Evolutionary conservation across 176 grass and related monocot species (phyloP).

Genomic region (Oryza glumipatula): DNA sequence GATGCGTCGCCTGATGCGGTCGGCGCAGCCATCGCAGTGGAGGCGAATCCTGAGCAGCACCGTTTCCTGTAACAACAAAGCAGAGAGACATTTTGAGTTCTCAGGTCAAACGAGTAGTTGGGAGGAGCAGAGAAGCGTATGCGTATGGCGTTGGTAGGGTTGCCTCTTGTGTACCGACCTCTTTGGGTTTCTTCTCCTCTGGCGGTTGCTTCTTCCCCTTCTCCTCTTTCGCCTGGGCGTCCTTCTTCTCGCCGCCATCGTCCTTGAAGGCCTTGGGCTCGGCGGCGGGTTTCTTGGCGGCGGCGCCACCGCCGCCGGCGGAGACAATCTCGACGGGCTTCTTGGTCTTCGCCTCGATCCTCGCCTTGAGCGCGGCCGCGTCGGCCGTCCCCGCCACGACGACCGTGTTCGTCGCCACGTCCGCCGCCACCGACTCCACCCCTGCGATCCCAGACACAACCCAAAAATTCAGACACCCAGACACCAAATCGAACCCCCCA

Average conservation of each 20-base stretch:
- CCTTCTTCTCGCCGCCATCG: slow-evolving; percentile 46
- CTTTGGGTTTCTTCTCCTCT: slow-evolving; percentile 58
- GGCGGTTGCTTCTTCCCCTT: slow-evolving; percentile 51
- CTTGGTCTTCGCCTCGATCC: slow-evolving; percentile 61
- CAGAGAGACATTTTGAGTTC: slow-evolving; percentile 27
- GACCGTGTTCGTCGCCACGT: slow-evolving; percentile 49
- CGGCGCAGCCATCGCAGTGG: slow-evolving; percentile 88
- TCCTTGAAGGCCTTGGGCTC: slow-evolving; percentile 28
- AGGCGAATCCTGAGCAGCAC: slow-evolving; percentile 82
- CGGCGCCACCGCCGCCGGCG: slow-evolving; percentile 38
- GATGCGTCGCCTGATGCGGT: slow-evolving; percentile 66
- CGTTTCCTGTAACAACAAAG: slow-evolving; percentile 39
- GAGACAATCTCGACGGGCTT: slow-evolving; percentile 63
- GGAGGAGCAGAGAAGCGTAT: slow-evolving; percentile 13
- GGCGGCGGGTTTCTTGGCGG: slow-evolving; percentile 28
- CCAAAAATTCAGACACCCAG: background rate
- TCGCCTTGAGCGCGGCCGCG: slow-evolving; percentile 53
- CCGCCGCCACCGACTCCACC: slow-evolving; percentile 40
- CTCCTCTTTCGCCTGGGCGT: slow-evolving; percentile 41
- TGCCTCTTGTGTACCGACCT: slow-evolving; percentile 48
- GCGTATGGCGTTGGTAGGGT: slow-evolving; percentile 18
- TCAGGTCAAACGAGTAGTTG: slow-evolving; percentile 42
- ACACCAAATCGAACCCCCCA: background rate
- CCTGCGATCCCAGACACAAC: slow-evolving; percentile 30
- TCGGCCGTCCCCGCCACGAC: slow-evolving; percentile 59